Evolutionary conservation across 306 rosid species (phyloP), one percentile per base, ranked within the genome.

Genomic region (Canavalia ensiformis): DNA sequence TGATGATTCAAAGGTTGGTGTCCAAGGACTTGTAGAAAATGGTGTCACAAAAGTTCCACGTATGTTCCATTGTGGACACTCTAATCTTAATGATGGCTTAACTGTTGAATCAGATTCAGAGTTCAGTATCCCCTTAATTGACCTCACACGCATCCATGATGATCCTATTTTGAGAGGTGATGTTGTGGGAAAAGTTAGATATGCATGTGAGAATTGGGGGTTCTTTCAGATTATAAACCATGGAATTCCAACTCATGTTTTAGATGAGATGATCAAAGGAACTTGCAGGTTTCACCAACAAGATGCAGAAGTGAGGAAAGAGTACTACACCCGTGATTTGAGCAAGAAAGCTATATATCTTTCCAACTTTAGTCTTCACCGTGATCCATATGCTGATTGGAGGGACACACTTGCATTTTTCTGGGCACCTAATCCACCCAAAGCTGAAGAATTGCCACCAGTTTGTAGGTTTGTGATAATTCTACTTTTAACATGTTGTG

Each of bases 151-250:
- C 25, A 65, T 81, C 33, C 18, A 60, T 13, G 12, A 4, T 28
- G 80, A 76, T 7, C 52, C 76, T 1, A 6, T 8, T 37, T n/a
- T 1, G 51, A 82, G 84, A 47, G 72, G 5, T 28, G 66, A 47
- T 63, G 66, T 84, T 11, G 85, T 87, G 7, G 62, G 71, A 8
- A 69, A 77, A 72, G 67, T 88, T 25, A 8, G 75, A 51, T 8
- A 57, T 9, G 87, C 86, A 5, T 75, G 87, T 2, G 68, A 87
- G 75, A 74, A 63, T 0, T 86, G 89, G 87, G 91, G 91, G 0
- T 91, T 91, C 56, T 89, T 89, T 79, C 92, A 88, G 39, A 77
- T 86, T 34, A 63, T 66, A 13, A 91, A 87, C 35, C 92, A 89
- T 84, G 90, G 86, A 10, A 45, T 89, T 56, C 78, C 88, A 18